A percentile compares a stretch with the other conserved stretches of the same genome.
These are phyloP conservation scores for Coleophoma cylindrospora DNA, from an alignment of 2,329 filamentous ascomycete genomes.

Conservation along the genomic window DNA sequence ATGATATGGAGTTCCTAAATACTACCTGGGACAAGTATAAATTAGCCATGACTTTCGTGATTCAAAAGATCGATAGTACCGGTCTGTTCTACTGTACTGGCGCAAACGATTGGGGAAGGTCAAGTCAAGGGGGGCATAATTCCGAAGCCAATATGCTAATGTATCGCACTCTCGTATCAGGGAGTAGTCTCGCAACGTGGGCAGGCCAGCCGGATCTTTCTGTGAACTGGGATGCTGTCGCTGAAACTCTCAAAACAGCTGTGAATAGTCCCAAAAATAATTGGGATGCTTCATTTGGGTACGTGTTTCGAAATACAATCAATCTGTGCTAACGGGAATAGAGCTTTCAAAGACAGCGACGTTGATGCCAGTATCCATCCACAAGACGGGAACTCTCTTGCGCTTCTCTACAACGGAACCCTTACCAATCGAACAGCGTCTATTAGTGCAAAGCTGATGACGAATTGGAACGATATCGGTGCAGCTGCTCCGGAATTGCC, in stretches of 20 bases:
- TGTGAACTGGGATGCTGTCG: conserved; percentile 9
- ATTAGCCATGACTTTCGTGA: conserved; percentile 38
- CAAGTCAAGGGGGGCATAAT: conserved; percentile 22
- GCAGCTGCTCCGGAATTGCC: conserved; percentile 51
- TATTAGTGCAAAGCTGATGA: conserved; percentile 18
- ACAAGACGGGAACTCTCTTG: conserved; percentile 55
- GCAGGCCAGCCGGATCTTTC: conserved; percentile 21
- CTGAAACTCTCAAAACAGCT: conserved; percentile 12
- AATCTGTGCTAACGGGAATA: conserved; percentile 10
- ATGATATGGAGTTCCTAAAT: conserved; percentile 42
- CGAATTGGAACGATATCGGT: conserved; percentile 35
- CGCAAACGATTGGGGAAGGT: conserved; percentile 22
- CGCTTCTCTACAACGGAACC: conserved; percentile 30
- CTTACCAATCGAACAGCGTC: conserved; percentile 30
- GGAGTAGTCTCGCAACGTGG: conserved; percentile 37
- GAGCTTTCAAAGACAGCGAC: conserved; percentile 27
- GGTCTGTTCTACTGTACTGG: conserved; percentile 24
- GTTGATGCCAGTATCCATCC: conserved; percentile 50
- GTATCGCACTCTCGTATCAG: conserved; percentile 42
- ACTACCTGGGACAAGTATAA: conserved; percentile 43
- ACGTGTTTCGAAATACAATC: not conserved
- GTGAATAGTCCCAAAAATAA: conserved; percentile 12
- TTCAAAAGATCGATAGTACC: conserved; percentile 34
- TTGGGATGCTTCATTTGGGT: conserved; percentile 17
- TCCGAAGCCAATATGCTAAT: conserved; percentile 24